Base-by-base conservation (phyloP, 352 stramenopile genomes). In the Pythium chondricola region DNA sequence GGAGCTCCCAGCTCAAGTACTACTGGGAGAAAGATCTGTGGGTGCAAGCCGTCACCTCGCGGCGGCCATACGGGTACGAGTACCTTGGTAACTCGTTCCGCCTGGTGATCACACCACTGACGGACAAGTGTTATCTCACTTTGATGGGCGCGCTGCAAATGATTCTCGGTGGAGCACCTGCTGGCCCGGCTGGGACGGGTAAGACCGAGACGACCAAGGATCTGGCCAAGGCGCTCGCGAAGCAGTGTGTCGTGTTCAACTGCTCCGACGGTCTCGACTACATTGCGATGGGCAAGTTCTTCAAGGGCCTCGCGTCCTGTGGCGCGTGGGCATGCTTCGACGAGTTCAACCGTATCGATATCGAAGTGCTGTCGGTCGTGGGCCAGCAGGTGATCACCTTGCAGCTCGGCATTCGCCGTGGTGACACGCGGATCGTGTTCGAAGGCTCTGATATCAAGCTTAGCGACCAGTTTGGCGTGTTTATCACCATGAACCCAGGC, bases 181-280 rank as follows among this genome's bases (percentile, higher is more conserved):
- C 92, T 14, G 93, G 93, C 0, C 93, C 93, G 18, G 93, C 92
- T 20, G 93, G 93, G 17, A 98, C 93, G 1, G 93, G 93, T 21
- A 98, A 98, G 63, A 98, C 93, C 0, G 93, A 98, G 63, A 98
- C 91, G 6, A 97, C 93, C 2, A 98, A 98, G 63, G 91, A 97
- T 75, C 51, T 97, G 24, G 88, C 93, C 2, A 98, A 98, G 48
- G 93, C 91, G 5, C 66, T 98, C 0, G 93, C 93, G 2, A 98
- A 97, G 46, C 93, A 98, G 58, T 98, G 93, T 58, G 92, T 98
- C 30, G 93, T 98, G 26, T 98, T 93, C 49, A 93, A 97, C 50
- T 97, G 89, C 51, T 96, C 85, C 0, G 89, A 97, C 52, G 88
- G 89, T 41, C 64, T 97, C 6, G 90, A 97, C 59, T 97, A 97